Conservation (phyloP, 2,329 filamentous ascomycete genomes). For the Rhexocercosporidium sp. region DNA sequence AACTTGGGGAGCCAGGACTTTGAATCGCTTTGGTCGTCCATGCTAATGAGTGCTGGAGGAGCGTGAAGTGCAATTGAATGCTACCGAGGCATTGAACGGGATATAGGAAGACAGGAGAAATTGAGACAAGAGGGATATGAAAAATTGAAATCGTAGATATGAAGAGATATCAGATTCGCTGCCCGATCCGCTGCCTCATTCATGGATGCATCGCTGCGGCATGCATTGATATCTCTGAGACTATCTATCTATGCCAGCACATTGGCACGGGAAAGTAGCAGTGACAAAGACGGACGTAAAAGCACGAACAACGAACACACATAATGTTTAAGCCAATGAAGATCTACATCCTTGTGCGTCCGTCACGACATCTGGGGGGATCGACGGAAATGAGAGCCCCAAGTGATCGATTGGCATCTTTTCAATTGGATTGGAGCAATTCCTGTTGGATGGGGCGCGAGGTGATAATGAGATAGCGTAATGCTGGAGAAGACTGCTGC, state of each 20-base stretch:
- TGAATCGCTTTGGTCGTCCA: constrained; percentile 32
- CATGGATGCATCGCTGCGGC: not conserved
- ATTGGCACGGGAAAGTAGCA: constrained; percentile 2
- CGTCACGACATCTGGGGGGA: not conserved
- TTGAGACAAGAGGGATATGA: not conserved
- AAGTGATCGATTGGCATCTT: not conserved
- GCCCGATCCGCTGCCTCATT: not conserved
- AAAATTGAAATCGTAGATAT: not conserved
- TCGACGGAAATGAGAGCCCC: not conserved
- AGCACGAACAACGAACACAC: not conserved
- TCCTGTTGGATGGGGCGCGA: not conserved
- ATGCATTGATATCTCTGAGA: constrained; percentile 7
- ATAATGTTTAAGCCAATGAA: not conserved
- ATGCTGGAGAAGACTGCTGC: not conserved
- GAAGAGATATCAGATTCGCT: not conserved
- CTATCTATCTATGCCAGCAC: not conserved
- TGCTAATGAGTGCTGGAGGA: constrained; percentile 6
- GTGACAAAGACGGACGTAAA: constrained; percentile 10
- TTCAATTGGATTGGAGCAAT: constrained; percentile 6
- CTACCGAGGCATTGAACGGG: not conserved
- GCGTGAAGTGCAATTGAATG: not conserved
- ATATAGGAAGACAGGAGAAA: not conserved
- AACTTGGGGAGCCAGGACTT: constrained; percentile 39
- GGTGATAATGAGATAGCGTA: not conserved
- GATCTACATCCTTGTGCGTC: not conserved